Evolutionary conservation across 495 filamentous ascomycete genomes (phyloP).

Genomic region (Lepidopterella palustris): DNA sequence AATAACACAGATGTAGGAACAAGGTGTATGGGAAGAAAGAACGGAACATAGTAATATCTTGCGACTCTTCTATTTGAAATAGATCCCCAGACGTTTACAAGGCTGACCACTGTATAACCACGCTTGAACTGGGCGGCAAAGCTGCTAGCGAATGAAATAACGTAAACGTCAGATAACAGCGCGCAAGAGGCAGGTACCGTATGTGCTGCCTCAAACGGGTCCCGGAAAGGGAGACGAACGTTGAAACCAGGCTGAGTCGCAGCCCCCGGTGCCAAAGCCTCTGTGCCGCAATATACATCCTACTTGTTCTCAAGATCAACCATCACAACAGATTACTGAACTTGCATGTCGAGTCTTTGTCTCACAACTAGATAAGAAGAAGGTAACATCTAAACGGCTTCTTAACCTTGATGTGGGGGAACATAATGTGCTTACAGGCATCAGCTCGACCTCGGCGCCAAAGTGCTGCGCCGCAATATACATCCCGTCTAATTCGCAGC

Average conservation of each 20-base stretch:
- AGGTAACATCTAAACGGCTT: neutral
- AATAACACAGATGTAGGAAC: neutral
- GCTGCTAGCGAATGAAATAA: neutral
- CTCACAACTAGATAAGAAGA: neutral
- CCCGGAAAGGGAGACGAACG: neutral
- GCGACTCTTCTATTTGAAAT: neutral
- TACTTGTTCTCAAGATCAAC: neutral
- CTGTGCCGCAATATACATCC: neutral
- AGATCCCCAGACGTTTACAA: neutral
- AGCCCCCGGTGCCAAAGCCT: neutral
- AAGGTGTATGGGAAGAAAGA: neutral
- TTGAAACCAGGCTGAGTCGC: neutral
- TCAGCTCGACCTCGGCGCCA: neutral
- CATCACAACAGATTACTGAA: neutral
- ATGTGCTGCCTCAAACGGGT: neutral
- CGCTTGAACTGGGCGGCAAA: neutral
- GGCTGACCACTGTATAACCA: neutral
- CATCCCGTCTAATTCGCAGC: neutral
- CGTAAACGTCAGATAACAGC: neutral
- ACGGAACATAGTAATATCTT: neutral
- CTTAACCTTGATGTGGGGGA: neutral
- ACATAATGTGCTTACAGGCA: neutral
- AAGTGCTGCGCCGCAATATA: neutral
- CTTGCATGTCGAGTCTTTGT: neutral
- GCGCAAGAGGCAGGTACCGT: neutral